Evolutionary conservation across 108 stramenopile genomes (phyloP).

Genomic region (Licmophora abbreviata): DNA sequence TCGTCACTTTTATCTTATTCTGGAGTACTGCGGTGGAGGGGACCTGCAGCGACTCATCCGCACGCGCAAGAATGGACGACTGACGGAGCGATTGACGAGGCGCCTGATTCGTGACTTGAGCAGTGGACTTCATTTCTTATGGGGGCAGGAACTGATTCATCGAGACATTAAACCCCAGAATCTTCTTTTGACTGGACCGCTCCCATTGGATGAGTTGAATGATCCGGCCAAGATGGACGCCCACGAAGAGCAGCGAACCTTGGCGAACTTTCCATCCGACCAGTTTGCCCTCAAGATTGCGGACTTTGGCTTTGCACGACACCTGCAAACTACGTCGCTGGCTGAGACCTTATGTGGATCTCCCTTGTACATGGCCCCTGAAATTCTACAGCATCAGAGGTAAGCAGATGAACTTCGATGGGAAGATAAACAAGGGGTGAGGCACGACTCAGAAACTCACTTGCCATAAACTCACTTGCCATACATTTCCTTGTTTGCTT

Average conservation of each 20-base stretch:
- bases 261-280: constrained; percentile 22
- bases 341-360: constrained; percentile 97
- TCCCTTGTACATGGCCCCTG: constrained; percentile 98
- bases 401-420: constrained; percentile 11
- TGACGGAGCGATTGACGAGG: constrained; percentile 75
- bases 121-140: constrained; percentile 82
- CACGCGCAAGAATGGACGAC: constrained; percentile 49
- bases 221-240: constrained; percentile 44
- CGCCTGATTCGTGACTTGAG: constrained; percentile 87
- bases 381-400: constrained; percentile 79
- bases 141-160: constrained; percentile 82
- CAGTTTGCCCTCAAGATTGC: constrained; percentile 86
- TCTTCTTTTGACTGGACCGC: constrained; percentile 77
- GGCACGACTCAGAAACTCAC: not conserved
- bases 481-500: not conserved
- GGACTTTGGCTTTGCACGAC: constrained; percentile 97
- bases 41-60: constrained; percentile 88
- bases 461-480: constrained; percentile 1
- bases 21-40: constrained; percentile 96
- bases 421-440: not conserved
- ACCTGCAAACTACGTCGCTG: constrained; percentile 81
- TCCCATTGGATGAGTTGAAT: constrained; percentile 55
- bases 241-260: constrained; percentile 13
- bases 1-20: constrained; percentile 84
- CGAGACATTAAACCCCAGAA: constrained; percentile 98